phyloP scores from a whole-genome alignment of 306 rosid genomes.

The Dryas octopetala region DNA sequence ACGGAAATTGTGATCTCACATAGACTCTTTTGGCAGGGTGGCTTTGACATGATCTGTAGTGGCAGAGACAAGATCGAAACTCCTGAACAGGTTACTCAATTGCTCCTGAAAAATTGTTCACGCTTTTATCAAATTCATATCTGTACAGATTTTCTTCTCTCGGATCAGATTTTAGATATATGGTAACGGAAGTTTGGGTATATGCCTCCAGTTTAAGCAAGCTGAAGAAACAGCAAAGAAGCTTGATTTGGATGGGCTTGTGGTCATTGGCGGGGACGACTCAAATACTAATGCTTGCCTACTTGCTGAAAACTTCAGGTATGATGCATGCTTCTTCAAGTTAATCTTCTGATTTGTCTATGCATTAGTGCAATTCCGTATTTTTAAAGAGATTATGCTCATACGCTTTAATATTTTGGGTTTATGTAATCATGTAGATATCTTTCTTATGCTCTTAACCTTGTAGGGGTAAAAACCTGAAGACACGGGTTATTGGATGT shows the following conservation, averaged over 20 bases:
- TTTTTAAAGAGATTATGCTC: neutral
- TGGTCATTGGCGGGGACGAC: constrained; percentile 96
- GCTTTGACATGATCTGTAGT: constrained; percentile 89
- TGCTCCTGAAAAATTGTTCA: neutral
- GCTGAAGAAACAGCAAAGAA: constrained; percentile 73
- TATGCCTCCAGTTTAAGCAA: constrained; percentile 64
- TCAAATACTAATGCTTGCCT: constrained; percentile 94
- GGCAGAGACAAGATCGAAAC: constrained; percentile 96
- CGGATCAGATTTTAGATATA: neutral
- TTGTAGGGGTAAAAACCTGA: constrained; percentile 67
- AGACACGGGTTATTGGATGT: constrained; percentile 81
- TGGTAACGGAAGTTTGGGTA: constrained; percentile 16
- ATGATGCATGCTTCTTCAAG: neutral
- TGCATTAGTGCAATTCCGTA: neutral
- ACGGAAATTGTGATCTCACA: neutral
- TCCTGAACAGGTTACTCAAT: constrained; percentile 66
- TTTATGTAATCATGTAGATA: neutral
- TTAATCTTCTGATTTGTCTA: neutral
- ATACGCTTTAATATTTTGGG: neutral
- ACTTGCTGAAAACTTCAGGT: constrained; percentile 95
- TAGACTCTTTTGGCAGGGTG: constrained; percentile 54
- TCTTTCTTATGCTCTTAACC: neutral
- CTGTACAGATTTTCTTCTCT: neutral
- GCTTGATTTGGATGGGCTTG: constrained; percentile 86
- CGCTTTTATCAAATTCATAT: neutral